Conservation (phyloP, 2,329 filamentous ascomycete species). For the Sporothrix brunneoviolacea region DNA sequence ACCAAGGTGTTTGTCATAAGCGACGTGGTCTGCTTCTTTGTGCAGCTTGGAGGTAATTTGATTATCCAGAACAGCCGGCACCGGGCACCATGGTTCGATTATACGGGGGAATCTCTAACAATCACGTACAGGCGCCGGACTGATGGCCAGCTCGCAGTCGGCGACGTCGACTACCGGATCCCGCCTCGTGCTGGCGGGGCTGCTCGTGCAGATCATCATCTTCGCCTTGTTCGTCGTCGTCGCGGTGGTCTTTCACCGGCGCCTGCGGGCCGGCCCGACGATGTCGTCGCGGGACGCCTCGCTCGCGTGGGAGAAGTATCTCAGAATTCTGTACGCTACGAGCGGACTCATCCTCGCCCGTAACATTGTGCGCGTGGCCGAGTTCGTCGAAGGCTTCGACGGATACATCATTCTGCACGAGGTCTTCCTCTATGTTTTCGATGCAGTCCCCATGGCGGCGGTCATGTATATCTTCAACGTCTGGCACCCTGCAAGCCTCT, state of each 20-base stretch:
- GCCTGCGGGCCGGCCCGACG: neutral
- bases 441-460: neutral
- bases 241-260: slow-evolving; percentile 34
- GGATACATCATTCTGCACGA: slow-evolving; percentile 15
- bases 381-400: slow-evolving; percentile 14
- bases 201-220: slow-evolving; percentile 45
- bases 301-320: slow-evolving; percentile 22
- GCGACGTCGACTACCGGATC: slow-evolving; percentile 24
- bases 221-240: slow-evolving; percentile 43
- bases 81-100: no score
- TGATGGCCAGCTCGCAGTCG: slow-evolving; percentile 22
- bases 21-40: slow-evolving; percentile 13
- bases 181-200: slow-evolving; percentile 40
- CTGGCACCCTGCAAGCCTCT: neutral
- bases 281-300: neutral
- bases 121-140: no score
- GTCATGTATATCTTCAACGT: neutral
- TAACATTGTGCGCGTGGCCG: slow-evolving; percentile 13
- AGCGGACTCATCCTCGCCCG: slow-evolving; percentile 15
- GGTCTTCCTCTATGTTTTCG: slow-evolving; percentile 13
- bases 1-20: slow-evolving; percentile 16
- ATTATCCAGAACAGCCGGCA: no score
- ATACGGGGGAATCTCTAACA: no score
- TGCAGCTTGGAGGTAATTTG: slow-evolving; percentile 13
- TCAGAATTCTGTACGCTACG: slow-evolving; percentile 13